Base-by-base conservation (phyloP, 805 yeast species). In the Jamesozyma spencerorum region DNA sequence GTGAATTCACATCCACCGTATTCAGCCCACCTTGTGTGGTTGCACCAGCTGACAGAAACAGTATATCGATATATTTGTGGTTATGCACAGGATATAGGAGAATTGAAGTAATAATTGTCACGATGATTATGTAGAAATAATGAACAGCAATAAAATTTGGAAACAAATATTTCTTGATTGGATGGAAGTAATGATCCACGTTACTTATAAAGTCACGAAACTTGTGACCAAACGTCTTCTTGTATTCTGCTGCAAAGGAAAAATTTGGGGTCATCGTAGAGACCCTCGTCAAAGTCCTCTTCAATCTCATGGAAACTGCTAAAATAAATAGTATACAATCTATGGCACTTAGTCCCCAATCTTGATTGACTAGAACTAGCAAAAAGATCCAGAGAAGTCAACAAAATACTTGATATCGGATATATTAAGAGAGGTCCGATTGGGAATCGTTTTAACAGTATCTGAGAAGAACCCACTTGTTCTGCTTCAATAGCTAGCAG, bases 21-120 rank as follows among this genome's bases (percentile, higher is more conserved):
- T 86, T 87, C 41, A 92, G 64, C 1, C 99, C 99, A 0, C 96
- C 94, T 56, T 90, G 96, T 1, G 97, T 86, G 1, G 81, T 64
- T 0, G 92, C 77, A 10, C 94, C 90, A 10, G 79, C 66, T 0
- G 87, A 72, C 41, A 85, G 65, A 58, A 90, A 85, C 27, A 92
- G 63, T 1, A 82, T 77, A 64, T 92, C 97, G 34, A 85, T 80
- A 58, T 90, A 92, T 7, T 54, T 39, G 18, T 66, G 63, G 53
- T 81, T 79, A 40, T 69, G 71, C n/a, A 72, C 71, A 0, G 96
- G 95, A 52, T 80, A 90, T 31, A 92, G 60, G 39, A 90, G 53
- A 27, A 88, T 71, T 0, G 97, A 85, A 1, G 84, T 77, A 1
- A 87, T 30, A 2, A 92, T 66, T 1, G 75, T 60, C 71, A 75